These are phyloP conservation scores for Yamadazyma tumulicola DNA, from an alignment of 805 yeast genomes.

Conservation along the genomic window DNA sequence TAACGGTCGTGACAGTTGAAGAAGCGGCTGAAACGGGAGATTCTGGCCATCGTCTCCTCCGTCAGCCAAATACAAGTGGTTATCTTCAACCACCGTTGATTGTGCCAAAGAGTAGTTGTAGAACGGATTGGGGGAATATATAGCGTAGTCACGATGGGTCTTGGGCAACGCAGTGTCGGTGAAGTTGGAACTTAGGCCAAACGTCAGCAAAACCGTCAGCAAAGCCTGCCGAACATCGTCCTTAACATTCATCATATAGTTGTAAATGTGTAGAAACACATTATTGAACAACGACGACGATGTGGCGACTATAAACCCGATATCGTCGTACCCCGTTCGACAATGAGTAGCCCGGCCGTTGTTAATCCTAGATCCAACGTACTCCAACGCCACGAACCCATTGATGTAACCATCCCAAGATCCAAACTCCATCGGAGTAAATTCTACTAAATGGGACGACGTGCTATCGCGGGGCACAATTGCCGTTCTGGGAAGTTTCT, in stretches of 20 bases:
- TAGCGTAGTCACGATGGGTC: slow-evolving; percentile 55
- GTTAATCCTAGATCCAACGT: slow-evolving; percentile 47
- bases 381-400: slow-evolving; percentile 48
- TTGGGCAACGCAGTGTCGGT: slow-evolving; percentile 4
- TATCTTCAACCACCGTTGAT: slow-evolving; percentile 3
- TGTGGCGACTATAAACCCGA: slow-evolving; percentile 59
- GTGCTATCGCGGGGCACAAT: slow-evolving; percentile 18
- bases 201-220: slow-evolving; percentile 35
- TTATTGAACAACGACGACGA: slow-evolving; percentile 62
- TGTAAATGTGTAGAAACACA: slow-evolving; percentile 48
- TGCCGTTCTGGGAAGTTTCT: slow-evolving; percentile 31
- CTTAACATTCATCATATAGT: slow-evolving; percentile 28
- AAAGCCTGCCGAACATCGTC: slow-evolving; percentile 31
- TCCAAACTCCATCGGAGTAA: slow-evolving; percentile 66
- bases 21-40: slow-evolving; percentile 44
- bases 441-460: slow-evolving; percentile 50
- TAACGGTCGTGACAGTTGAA: slow-evolving; percentile 30
- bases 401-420: slow-evolving; percentile 54
- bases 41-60: slow-evolving; percentile 52
- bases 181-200: slow-evolving; percentile 32
- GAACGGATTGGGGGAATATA: slow-evolving; percentile 63
- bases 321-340: slow-evolving; percentile 51
- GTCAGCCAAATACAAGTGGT: slow-evolving; percentile 35
- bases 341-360: slow-evolving; percentile 46
- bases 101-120: slow-evolving; percentile 20